phyloP scores from a whole-genome alignment of 192 early-diverging fungal genomes.

The Entomortierella chlamydospora region DNA sequence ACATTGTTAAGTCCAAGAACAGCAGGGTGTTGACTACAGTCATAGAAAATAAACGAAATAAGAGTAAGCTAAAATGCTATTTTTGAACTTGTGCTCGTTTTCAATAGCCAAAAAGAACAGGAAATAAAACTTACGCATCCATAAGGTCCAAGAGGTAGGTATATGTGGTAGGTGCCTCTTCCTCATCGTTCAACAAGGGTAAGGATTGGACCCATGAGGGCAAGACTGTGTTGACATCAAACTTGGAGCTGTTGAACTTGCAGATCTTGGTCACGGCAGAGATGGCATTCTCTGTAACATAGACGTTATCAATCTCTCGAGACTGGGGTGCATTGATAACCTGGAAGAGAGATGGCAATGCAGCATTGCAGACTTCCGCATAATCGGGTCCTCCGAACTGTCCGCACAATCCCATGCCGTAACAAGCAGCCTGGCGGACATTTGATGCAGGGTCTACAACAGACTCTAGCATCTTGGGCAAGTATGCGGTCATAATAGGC shows the following conservation, averaged over 20 bases:
- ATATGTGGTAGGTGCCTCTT: conserved; percentile 85
- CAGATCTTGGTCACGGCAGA: conserved; percentile 93
- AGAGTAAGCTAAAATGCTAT: too few relatives aligned
- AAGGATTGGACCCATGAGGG: conserved; percentile 82
- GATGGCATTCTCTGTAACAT: conserved; percentile 94
- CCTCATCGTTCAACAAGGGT: conserved; percentile 90
- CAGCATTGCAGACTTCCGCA: conserved; percentile 74
- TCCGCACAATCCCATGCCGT: conserved; percentile 93
- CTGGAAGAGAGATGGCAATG: conserved; percentile 82
- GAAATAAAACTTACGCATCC: conserved; percentile 58
- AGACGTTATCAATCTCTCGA: conserved; percentile 78
- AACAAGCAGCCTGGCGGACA: conserved; percentile 94
- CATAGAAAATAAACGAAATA: not conserved
- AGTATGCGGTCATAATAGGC: conserved; percentile 74
- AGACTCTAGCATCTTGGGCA: conserved; percentile 68
- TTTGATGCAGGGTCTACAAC: conserved; percentile 71
- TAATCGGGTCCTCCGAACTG: conserved; percentile 89
- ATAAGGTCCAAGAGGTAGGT: conserved; percentile 81
- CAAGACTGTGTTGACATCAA: conserved; percentile 71
- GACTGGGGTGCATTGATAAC: conserved; percentile 73
- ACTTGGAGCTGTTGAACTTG: conserved; percentile 70
- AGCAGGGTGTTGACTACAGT: conserved; percentile 66
- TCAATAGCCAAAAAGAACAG: too few relatives aligned
- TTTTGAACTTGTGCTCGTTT: not conserved
- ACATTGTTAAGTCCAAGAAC: conserved; percentile 70